Evolutionary conservation across 1,284 basidiomycete species (phyloP).

Genomic region (Leccinum cinnamomeum): DNA sequence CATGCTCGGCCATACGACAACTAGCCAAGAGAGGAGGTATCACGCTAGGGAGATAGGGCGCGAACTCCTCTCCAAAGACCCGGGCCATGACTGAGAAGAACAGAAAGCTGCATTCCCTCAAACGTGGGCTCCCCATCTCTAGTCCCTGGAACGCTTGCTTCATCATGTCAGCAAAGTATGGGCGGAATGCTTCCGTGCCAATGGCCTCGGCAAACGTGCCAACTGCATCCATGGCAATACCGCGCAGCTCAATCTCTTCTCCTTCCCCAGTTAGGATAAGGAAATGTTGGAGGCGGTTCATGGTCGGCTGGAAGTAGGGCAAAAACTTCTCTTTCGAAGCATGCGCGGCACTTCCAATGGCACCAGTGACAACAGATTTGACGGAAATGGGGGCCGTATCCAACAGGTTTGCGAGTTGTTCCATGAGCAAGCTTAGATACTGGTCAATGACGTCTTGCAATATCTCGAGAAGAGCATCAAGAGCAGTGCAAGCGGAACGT

Average conservation of each 20-base stretch:
- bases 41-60: conserved; percentile 83
- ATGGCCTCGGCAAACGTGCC: conserved; percentile 98
- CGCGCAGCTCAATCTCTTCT: conserved; percentile 92
- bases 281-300: conserved; percentile 88
- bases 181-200: conserved; percentile 91
- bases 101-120: conserved; percentile 96
- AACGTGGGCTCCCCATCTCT: conserved; percentile 81
- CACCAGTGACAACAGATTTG: conserved; percentile 96
- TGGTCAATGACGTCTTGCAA: conserved; percentile 88
- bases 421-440: conserved; percentile 96
- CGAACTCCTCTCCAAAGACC: conserved; percentile 93
- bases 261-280: conserved; percentile 80
- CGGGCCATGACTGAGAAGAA: conserved; percentile 99
- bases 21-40: conserved; percentile 86
- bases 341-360: conserved; percentile 97
- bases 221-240: conserved; percentile 97
- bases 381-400: conserved; percentile 84
- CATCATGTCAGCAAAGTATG: conserved; percentile 97
- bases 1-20: conserved; percentile 83
- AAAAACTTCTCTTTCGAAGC: conserved; percentile 93
- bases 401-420: conserved; percentile 86
- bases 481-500: conserved; percentile 90
- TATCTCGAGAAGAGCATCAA: conserved; percentile 96
- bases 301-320: conserved; percentile 94
- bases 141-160: conserved; percentile 91